Conservation (phyloP, 129 eudicot species). For the Tanacetum coccineum region DNA sequence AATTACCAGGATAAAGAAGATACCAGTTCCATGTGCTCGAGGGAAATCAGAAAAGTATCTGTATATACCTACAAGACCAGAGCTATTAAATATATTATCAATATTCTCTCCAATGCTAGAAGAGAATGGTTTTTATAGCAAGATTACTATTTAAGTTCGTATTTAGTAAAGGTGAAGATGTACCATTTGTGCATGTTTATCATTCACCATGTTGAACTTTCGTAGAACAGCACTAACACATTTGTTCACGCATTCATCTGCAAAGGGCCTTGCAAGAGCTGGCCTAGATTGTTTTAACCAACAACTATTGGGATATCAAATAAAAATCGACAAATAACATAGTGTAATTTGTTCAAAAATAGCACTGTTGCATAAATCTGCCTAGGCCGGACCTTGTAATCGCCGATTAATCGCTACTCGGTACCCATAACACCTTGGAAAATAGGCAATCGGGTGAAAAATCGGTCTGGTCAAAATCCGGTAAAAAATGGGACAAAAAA, state of each 20-base stretch:
- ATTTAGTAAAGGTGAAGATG: conserved; percentile 3
- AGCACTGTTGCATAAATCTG: too few relatives aligned
- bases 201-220: conserved; percentile 42
- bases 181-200: conserved; percentile 59
- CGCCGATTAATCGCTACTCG: too few relatives aligned
- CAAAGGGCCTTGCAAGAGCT: conserved; percentile 36
- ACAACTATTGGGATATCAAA: conserved; percentile 5
- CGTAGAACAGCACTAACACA: conserved; percentile 39
- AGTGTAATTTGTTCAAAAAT: too few relatives aligned
- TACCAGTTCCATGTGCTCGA: conserved; percentile 63
- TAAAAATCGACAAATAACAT: neutral
- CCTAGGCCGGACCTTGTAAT: too few relatives aligned
- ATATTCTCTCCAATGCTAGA: neutral
- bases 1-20: conserved; percentile 59
- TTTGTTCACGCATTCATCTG: conserved; percentile 30
- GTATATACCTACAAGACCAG: conserved; percentile 51
- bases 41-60: conserved; percentile 34
- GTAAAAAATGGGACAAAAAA: too few relatives aligned
- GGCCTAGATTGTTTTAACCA: conserved; percentile 43
- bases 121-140: neutral
- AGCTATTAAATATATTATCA: neutral
- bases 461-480: too few relatives aligned
- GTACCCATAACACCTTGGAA: too few relatives aligned
- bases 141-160: neutral
- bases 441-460: too few relatives aligned